Percentiles rank a stretch among this genome's conserved stretches.
These are phyloP conservation scores for Choiromyces venosus DNA, from an alignment of 495 filamentous ascomycete species.

Conservation along the genomic window DNA sequence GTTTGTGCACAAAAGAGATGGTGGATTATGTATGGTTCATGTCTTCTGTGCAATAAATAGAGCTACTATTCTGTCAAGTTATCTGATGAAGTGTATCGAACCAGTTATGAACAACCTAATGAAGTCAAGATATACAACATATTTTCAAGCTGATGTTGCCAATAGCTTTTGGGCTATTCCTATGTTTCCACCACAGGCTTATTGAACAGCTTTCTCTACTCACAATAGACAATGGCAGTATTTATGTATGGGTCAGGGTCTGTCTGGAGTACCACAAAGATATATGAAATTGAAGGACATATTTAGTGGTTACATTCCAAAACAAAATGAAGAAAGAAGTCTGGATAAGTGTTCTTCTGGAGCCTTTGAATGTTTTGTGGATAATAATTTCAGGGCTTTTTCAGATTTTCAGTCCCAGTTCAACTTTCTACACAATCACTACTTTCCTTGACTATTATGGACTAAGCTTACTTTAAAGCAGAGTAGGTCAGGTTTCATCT, in stretches of 20 bases:
- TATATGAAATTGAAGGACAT: conserved; percentile 14
- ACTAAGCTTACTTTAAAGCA: not conserved
- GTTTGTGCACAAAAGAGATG: not conserved
- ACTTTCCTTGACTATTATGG: not conserved
- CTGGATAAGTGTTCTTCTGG: too few relatives aligned
- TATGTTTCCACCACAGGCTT: not conserved
- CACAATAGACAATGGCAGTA: conserved; percentile 10
- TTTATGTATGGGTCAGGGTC: conserved; percentile 7
- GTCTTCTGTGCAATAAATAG: not conserved
- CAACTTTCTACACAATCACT: not conserved
- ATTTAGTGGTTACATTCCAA: not conserved
- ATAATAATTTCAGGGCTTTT: conserved; percentile 9
- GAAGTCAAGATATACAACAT: too few relatives aligned
- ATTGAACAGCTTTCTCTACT: conserved; percentile 19
- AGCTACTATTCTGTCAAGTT: not conserved
- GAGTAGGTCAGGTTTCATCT: not conserved
- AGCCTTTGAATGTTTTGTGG: conserved; percentile 10
- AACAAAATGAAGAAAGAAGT: not conserved
- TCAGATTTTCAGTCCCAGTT: not conserved
- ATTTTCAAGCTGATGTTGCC: not conserved
- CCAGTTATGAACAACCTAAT: too few relatives aligned
- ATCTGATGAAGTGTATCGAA: not conserved
- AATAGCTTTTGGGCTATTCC: conserved; percentile 7
- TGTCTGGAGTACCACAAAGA: conserved; percentile 4
- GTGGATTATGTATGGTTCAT: conserved; percentile 8